Evolutionary conservation across 495 filamentous ascomycete genomes (phyloP), one percentile per base, ranked within the genome.

Genomic region (Aspergillus saccharolyticus): DNA sequence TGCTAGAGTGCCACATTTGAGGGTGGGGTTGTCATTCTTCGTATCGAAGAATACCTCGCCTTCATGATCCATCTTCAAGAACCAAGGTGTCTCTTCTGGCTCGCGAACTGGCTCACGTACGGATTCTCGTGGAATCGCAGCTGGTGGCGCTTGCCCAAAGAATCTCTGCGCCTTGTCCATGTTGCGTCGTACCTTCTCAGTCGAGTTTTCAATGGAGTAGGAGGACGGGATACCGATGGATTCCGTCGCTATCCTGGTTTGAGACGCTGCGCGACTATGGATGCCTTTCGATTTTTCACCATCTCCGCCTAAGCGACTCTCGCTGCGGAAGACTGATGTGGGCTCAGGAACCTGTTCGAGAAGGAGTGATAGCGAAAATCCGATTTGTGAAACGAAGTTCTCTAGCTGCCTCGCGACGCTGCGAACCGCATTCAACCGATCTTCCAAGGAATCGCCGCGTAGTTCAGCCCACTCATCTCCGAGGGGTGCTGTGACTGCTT

Each of bases 381-480:
- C 85, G 58, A 97, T 83, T 59, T 96, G 91, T 0, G 89, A 90
- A 16, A 90, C 89, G 60, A 85, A 89, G 22, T 85, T 89, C 62
- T 97, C 92, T 33, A 98, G 75, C 39, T 95, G 86, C 61, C 86
- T 83, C 6, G 86, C 83, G 56, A 90, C 87, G 24, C 80, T 77
- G 44, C 87, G 80, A 53, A 96, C 87, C 55, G 85, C 84, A 60
- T 86, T 89, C 39, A 98, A 67, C 42, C 93, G 84, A 58, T 91
- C 89, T 59, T 96, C 93, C n/a, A 98, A 78, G 16, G 92, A 89
- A 65, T 93, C 89, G 3, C 91, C 90, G n/a, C 92, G 84, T 14
- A 89, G 74, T 63, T 95, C 91, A 19, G 91, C 83, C 94, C 94
- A 98, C 70, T 98, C 94, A 67, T 98, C 94, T 12, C 86, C 89